Conservation (phyloP, 164 flowering plant species). For the Tinospora cordifolia region DNA sequence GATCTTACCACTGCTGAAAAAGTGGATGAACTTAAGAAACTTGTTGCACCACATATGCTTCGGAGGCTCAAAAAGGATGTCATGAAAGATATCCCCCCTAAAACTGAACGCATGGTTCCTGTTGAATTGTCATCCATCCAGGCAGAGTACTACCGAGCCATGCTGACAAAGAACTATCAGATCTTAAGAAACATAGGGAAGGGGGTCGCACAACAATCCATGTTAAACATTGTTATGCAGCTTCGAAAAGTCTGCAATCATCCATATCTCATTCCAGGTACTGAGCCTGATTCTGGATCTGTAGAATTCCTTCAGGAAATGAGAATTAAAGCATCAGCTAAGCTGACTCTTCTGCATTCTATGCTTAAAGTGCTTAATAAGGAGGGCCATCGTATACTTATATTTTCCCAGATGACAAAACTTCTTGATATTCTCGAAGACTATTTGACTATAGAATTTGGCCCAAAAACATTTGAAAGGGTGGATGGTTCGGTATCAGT, state of each 20-base stretch:
- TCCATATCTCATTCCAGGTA: constrained; percentile 96
- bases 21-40: constrained; percentile 94
- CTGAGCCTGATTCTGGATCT: constrained; percentile 95
- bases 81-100: constrained; percentile 96
- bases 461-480: constrained; percentile 88
- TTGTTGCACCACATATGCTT: constrained; percentile 99
- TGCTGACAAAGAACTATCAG: constrained; percentile 97
- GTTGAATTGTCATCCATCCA: constrained; percentile 95
- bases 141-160: constrained; percentile 98
- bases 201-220: constrained; percentile 92
- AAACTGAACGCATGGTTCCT: constrained; percentile 94
- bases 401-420: constrained; percentile 99
- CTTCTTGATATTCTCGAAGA: constrained; percentile 98
- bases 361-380: constrained; percentile 75
- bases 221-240: constrained; percentile 99
- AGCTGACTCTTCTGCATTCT: constrained; percentile 84
- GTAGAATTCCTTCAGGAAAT: constrained; percentile 95
- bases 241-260: constrained; percentile 96
- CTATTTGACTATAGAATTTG: constrained; percentile 81
- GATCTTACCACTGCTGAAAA: constrained; percentile 91
- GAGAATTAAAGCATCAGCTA: constrained; percentile 98
- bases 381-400: constrained; percentile 90
- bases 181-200: constrained; percentile 81
- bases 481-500: constrained; percentile 99
- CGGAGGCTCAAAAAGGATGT: constrained; percentile 98